A percentile compares a stretch with the other conserved stretches of the same genome.
Conservation (phyloP, 2,329 filamentous ascomycete genomes). For the Clarireedia monteithiana region DNA sequence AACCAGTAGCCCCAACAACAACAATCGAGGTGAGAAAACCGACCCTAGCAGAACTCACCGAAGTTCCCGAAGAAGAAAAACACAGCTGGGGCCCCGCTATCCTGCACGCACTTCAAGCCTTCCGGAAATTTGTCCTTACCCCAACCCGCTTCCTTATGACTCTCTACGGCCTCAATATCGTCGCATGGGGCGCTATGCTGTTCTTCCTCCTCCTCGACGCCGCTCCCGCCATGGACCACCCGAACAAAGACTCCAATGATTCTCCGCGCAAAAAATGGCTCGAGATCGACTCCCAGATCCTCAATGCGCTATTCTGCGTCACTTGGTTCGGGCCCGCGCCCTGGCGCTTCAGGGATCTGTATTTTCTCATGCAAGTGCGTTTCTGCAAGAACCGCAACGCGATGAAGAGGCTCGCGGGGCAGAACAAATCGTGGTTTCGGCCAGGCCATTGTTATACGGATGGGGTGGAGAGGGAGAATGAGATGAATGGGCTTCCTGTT, state of each 20-base stretch:
- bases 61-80: slow-evolving; percentile 5
- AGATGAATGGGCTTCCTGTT: slow-evolving; percentile 42
- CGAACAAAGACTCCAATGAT: slow-evolving; percentile 58
- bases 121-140: slow-evolving; percentile 65
- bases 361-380: slow-evolving; percentile 59
- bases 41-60: slow-evolving; percentile 1
- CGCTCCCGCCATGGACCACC: slow-evolving; percentile 63
- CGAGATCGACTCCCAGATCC: slow-evolving; percentile 43
- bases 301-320: slow-evolving; percentile 18
- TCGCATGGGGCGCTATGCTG: slow-evolving; percentile 88
- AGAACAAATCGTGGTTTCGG: slow-evolving; percentile 68
- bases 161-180: slow-evolving; percentile 70
- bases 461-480: slow-evolving; percentile 35
- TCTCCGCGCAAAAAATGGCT: slow-evolving; percentile 73
- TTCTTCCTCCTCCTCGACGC: slow-evolving; percentile 74
- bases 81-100: slow-evolving; percentile 44
- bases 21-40: neutral
- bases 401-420: slow-evolving; percentile 59
- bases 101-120: slow-evolving; percentile 47
- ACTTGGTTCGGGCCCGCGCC: slow-evolving; percentile 48
- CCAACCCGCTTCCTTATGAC: slow-evolving; percentile 69
- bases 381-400: slow-evolving; percentile 41
- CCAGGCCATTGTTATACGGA: slow-evolving; percentile 55
- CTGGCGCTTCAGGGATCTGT: slow-evolving; percentile 72
- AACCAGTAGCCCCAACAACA: neutral